Base-by-base conservation (phyloP, 2,329 filamentous ascomycete genomes). In the Fusarium caatingaense region DNA sequence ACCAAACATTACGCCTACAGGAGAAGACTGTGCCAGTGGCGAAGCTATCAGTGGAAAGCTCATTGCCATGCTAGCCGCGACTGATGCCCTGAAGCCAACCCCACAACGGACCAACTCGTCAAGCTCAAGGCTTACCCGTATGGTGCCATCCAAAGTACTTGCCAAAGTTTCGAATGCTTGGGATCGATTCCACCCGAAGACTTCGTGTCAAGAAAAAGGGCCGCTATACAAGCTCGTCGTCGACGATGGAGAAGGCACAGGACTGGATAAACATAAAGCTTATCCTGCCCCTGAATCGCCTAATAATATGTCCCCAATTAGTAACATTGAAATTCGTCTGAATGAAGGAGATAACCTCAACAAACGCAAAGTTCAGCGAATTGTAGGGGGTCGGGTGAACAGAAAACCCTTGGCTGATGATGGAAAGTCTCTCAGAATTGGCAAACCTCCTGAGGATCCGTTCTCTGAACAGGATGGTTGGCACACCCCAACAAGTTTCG, bases 321-420 rank as follows among this genome's bases (percentile, higher is more conserved):
- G 72, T 42, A 77, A 76, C 2, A 75, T 74, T 11, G 74, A 78
- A 56, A 76, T 80, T 21, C 74, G 78, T 7, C 53, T 77, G 21
- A 79, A 82, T 42, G 79, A 82, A 61, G 76, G 76, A 3, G 55
- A 71, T 13, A 80, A 81, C 41, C 66, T 81, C 45, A 74, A 77
- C 58, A 78, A 75, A 54, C 72, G 72, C 25, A 82, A 82, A 58
- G 76, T 78, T 8, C 79, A 78, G 49, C 69, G 70, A n/a, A 73
- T 79, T 21, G 67, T 77, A 15, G 78, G 76, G 15, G 78, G 77
- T 5, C 64, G 71, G 3, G 72, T 78, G 32, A 59, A 54, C 21
- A 72, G 76, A 53, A 80, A 80, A 40, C 74, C 76, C 11, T 60
- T 76, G 10, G 68, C 74, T 18, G 73, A 71, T 37, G 74, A 79